Conservation (phyloP, 1,284 basidiomycete genomes). For the Cystobasidium sp. region DNA sequence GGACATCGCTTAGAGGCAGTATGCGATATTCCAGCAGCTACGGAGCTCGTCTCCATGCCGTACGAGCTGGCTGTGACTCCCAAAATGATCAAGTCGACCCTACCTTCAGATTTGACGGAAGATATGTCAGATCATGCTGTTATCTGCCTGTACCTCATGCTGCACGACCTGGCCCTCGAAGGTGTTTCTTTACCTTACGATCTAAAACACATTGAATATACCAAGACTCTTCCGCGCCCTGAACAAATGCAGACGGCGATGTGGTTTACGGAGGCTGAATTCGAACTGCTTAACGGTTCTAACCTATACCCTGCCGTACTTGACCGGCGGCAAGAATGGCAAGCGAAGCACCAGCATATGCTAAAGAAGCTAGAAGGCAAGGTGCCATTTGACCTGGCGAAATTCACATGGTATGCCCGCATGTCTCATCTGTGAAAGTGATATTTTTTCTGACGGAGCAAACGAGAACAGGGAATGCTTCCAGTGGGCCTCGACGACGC, state of each 20-base stretch:
- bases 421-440: too few relatives aligned
- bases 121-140: conserved; percentile 44
- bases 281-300: conserved; percentile 70
- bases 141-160: conserved; percentile 47
- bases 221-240: conserved; percentile 67
- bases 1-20: conserved; percentile 66
- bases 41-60: conserved; percentile 72
- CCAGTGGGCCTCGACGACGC: conserved; percentile 39
- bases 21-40: conserved; percentile 62
- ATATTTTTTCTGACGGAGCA: background rate
- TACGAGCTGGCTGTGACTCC: conserved; percentile 74
- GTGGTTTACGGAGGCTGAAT: conserved; percentile 70
- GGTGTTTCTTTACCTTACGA: conserved; percentile 1
- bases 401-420: conserved; percentile 16
- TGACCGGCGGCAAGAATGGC: conserved; percentile 29
- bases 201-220: conserved; percentile 63
- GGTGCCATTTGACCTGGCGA: background rate
- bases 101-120: conserved; percentile 44
- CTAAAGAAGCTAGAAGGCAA: conserved; percentile 16
- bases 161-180: conserved; percentile 40
- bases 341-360: conserved; percentile 13
- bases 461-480: conserved; percentile 33
- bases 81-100: conserved; percentile 60
- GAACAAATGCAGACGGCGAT: conserved; percentile 71
- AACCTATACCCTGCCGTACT: conserved; percentile 75